phyloP scores from a whole-genome alignment of 306 rosid genomes.

The Carpinus fangiana region DNA sequence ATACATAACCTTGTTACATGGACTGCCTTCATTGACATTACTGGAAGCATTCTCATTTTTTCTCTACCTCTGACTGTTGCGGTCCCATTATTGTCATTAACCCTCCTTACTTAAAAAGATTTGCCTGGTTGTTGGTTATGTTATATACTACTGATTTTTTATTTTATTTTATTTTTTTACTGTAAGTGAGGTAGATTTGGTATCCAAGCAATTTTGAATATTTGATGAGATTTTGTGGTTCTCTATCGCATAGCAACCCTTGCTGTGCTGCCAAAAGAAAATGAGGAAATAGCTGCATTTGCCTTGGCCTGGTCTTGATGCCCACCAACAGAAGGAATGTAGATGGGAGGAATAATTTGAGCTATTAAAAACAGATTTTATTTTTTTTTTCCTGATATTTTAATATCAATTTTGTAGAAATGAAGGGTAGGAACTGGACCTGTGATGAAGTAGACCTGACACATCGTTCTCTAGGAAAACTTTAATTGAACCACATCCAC shows the following conservation, averaged over 20 bases:
- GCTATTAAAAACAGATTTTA: not conserved
- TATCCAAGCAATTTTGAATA: too few species aligned
- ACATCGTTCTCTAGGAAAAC: constrained; percentile 4
- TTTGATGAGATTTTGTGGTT: not conserved
- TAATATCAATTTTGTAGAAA: not conserved
- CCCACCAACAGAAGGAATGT: constrained; percentile 10
- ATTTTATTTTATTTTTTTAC: too few species aligned
- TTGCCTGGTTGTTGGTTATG: too few species aligned
- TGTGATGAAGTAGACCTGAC: not conserved
- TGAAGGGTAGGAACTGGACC: not conserved
- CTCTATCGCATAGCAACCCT: not conserved
- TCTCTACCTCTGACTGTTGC: too few species aligned
- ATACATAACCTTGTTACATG: too few species aligned
- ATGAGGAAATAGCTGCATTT: not conserved
- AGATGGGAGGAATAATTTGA: not conserved
- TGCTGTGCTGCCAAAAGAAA: not conserved
- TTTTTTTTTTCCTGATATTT: not conserved
- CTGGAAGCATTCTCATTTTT: too few species aligned
- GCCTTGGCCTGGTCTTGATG: not conserved
- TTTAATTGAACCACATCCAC: constrained; percentile 11
- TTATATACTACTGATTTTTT: too few species aligned
- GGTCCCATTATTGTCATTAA: too few species aligned
- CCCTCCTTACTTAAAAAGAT: too few species aligned
- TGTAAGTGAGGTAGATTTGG: too few species aligned
- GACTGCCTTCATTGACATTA: too few species aligned